A percentile compares a stretch with the other conserved stretches of the same genome.
Conservation (phyloP, 225 moss, liverwort and hornwort genomes). For the Ulota crispa region DNA sequence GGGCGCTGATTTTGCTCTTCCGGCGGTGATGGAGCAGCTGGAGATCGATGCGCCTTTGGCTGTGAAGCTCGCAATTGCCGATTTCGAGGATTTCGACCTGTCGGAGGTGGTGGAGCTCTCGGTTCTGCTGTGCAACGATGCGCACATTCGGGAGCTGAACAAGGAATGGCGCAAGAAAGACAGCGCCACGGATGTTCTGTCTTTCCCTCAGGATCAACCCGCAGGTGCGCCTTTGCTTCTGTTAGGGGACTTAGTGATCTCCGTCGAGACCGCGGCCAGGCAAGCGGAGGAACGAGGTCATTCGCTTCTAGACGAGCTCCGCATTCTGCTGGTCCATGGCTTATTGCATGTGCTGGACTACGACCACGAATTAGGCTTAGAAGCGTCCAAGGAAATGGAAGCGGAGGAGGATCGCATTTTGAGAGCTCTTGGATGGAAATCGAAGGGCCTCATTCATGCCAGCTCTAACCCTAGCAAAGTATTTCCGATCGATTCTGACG, state of each 20-base stretch:
- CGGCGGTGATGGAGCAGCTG: slow-evolving; percentile 75
- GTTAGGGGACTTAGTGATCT: slow-evolving; percentile 88
- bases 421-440: slow-evolving; percentile 72
- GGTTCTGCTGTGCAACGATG: slow-evolving; percentile 74
- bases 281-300: slow-evolving; percentile 86
- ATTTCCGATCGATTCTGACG: slow-evolving; percentile 30
- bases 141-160: slow-evolving; percentile 71
- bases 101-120: slow-evolving; percentile 83
- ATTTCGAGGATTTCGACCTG: slow-evolving; percentile 51
- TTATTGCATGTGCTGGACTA: slow-evolving; percentile 82
- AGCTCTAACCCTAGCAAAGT: slow-evolving; percentile 25
- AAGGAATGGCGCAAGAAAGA: slow-evolving; percentile 78
- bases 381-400: slow-evolving; percentile 71
- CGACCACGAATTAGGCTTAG: slow-evolving; percentile 84
- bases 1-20: slow-evolving; percentile 27
- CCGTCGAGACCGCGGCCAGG: slow-evolving; percentile 79
- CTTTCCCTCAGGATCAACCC: slow-evolving; percentile 81
- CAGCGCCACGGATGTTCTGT: slow-evolving; percentile 79
- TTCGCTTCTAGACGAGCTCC: slow-evolving; percentile 75
- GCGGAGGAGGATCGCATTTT: slow-evolving; percentile 78
- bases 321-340: slow-evolving; percentile 93
- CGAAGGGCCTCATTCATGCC: slow-evolving; percentile 74
- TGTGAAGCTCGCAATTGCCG: slow-evolving; percentile 62
- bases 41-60: slow-evolving; percentile 74
- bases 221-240: slow-evolving; percentile 69